These are phyloP conservation scores for Wallacemonas sp. DNA, from an alignment of 208 protist species.

Conservation along the genomic window DNA sequence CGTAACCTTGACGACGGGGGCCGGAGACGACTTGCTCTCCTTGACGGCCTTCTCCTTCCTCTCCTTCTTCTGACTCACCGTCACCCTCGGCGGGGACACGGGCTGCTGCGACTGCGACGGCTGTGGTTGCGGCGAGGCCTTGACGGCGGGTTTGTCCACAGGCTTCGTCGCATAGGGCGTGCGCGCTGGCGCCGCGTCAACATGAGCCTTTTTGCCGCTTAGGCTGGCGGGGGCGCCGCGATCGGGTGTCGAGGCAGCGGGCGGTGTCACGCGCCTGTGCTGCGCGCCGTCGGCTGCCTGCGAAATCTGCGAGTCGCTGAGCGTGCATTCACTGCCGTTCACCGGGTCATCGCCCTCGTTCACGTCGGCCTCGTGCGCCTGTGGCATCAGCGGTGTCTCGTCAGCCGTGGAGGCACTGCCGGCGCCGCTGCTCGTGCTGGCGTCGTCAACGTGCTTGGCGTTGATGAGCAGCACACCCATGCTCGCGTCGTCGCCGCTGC, in stretches of 20 bases:
- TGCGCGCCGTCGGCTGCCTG: not conserved
- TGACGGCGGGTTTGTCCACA: not conserved
- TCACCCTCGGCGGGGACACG: too few species aligned
- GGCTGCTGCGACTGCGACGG: not conserved
- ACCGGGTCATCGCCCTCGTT: not conserved
- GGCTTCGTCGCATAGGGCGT: not conserved
- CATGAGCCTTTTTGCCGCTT: not conserved
- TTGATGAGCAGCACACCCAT: not conserved
- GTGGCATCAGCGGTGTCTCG: not conserved
- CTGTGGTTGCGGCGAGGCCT: not conserved
- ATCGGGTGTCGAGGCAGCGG: not conserved
- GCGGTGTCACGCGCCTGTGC: not conserved
- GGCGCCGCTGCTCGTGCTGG: not conserved
- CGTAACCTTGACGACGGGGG: too few species aligned
- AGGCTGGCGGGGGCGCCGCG: not conserved
- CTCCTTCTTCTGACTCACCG: not conserved
- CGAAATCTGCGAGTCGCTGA: not conserved
- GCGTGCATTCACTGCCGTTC: not conserved
- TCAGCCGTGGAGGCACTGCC: not conserved
- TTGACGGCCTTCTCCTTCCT: not conserved
- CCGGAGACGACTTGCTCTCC: not conserved
- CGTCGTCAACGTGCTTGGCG: not conserved
- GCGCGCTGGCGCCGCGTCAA: not conserved
- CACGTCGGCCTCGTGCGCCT: not conserved
- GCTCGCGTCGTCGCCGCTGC: not conserved